A percentile compares a stretch with the other conserved stretches of the same genome.
Evolutionary conservation across 495 filamentous ascomycete species (phyloP).

Genomic region (Pseudoneurospora amorphoporcata): DNA sequence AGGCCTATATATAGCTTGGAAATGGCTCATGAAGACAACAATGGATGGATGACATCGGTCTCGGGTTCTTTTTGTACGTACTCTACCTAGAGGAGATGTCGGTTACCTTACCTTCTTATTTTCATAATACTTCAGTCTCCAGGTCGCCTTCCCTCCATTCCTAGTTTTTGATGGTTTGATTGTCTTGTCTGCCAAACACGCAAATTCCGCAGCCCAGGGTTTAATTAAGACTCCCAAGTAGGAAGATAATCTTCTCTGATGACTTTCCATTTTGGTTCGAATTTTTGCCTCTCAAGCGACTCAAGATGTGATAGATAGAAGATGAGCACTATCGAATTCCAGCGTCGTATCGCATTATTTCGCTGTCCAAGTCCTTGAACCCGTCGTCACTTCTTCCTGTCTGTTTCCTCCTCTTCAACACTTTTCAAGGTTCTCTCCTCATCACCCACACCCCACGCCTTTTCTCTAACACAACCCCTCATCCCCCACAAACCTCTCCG

Average conservation of each 20-base stretch:
- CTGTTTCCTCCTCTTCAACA: neutral
- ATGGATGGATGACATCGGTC: neutral
- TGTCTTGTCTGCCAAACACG: too few species aligned
- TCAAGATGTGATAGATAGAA: neutral
- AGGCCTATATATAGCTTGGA: neutral
- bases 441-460: neutral
- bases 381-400: neutral
- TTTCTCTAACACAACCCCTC: slow-evolving; percentile 13
- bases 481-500: slow-evolving; percentile 46
- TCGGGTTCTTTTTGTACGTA: neutral
- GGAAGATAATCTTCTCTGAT: too few species aligned
- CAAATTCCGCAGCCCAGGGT: too few species aligned
- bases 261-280: too few species aligned
- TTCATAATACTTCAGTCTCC: too few species aligned
- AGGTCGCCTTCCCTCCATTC: too few species aligned
- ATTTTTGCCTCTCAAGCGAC: neutral
- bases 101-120: neutral
- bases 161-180: too few species aligned
- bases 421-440: neutral
- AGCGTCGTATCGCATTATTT: neutral
- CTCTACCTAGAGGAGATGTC: neutral
- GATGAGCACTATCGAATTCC: neutral
- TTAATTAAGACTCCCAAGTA: too few species aligned
- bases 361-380: neutral
- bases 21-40: neutral